Conservation (phyloP, 2,329 filamentous ascomycete genomes). For the Cladophialophora exuberans region DNA sequence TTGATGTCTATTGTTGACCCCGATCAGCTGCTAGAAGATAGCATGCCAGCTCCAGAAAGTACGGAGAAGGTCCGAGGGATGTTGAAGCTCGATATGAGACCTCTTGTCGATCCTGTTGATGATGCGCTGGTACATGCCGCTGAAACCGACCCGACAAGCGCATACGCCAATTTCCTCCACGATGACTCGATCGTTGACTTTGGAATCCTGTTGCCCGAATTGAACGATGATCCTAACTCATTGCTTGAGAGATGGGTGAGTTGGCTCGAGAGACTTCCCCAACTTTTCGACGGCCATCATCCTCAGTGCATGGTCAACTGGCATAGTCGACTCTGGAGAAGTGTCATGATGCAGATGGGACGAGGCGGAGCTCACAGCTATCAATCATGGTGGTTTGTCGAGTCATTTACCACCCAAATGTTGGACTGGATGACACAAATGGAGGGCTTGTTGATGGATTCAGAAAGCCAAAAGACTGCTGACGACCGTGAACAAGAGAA, state of each 20-base stretch:
- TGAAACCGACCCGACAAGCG: constrained; percentile 41
- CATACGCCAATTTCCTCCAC: constrained; percentile 30
- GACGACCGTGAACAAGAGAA: constrained; percentile 33
- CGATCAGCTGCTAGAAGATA: constrained; percentile 60
- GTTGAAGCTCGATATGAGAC: constrained; percentile 48
- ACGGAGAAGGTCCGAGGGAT: constrained; percentile 43
- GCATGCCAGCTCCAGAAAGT: constrained; percentile 58
- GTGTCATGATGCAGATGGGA: constrained; percentile 48
- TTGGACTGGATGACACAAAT: constrained; percentile 35
- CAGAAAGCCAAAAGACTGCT: constrained; percentile 27
- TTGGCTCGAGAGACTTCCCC: constrained; percentile 47
- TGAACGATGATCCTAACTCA: constrained; percentile 14
- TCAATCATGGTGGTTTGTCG: constrained; percentile 49
- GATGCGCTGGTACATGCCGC: constrained; percentile 30
- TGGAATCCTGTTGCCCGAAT: constrained; percentile 19
- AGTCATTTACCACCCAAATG: constrained; percentile 34
- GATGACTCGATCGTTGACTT: constrained; percentile 13
- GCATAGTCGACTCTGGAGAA: constrained; percentile 48
- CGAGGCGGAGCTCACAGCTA: constrained; percentile 50
- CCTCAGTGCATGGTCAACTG: constrained; percentile 50
- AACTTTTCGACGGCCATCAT: constrained; percentile 45
- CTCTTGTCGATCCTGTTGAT: constrained; percentile 46
- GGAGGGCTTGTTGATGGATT: constrained; percentile 32
- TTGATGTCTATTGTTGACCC: constrained; percentile 70
- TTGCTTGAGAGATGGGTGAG: constrained; percentile 48